Percentiles rank a stretch among this genome's conserved stretches.
phyloP scores from a whole-genome alignment of 1,139 yeast genomes.

The Hyphopichia burtonii region DNA sequence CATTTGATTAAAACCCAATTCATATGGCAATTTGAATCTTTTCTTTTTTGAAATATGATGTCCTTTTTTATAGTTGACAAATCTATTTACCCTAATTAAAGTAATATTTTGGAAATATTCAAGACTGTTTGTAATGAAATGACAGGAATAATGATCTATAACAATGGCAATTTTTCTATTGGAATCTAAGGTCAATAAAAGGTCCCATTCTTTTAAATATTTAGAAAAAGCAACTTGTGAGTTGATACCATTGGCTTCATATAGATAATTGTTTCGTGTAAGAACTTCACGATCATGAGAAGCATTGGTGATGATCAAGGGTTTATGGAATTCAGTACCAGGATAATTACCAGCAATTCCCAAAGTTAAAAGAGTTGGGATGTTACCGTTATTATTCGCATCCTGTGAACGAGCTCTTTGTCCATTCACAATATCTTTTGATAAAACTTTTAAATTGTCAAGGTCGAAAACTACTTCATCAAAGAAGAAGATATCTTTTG shows the following conservation, averaged over 20 bases:
- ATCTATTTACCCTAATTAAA: neutral
- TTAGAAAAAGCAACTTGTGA: neutral
- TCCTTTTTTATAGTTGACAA: neutral
- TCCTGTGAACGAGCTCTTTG: neutral
- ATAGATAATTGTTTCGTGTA: neutral
- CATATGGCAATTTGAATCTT: constrained; percentile 1
- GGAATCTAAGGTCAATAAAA: neutral
- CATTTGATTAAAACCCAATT: constrained; percentile 1
- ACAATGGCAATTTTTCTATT: constrained; percentile 1
- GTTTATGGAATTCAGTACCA: constrained; percentile 4
- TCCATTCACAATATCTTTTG: neutral
- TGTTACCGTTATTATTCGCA: neutral
- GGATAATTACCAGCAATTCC: constrained; percentile 2
- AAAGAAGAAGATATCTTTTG: constrained; percentile 1
- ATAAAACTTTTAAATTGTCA: neutral
- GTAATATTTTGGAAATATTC: constrained; percentile 1
- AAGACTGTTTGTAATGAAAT: neutral
- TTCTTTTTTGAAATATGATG: neutral
- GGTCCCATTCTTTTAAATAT: constrained; percentile 4
- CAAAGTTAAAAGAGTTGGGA: neutral
- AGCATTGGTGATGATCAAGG: constrained; percentile 1
- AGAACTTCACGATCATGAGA: neutral
- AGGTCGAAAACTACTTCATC: constrained; percentile 3
- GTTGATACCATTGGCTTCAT: constrained; percentile 1
- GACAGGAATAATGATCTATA: neutral